Conservation (phyloP, 2,329 filamentous ascomycete species). For the Aspergillus sp. region DNA sequence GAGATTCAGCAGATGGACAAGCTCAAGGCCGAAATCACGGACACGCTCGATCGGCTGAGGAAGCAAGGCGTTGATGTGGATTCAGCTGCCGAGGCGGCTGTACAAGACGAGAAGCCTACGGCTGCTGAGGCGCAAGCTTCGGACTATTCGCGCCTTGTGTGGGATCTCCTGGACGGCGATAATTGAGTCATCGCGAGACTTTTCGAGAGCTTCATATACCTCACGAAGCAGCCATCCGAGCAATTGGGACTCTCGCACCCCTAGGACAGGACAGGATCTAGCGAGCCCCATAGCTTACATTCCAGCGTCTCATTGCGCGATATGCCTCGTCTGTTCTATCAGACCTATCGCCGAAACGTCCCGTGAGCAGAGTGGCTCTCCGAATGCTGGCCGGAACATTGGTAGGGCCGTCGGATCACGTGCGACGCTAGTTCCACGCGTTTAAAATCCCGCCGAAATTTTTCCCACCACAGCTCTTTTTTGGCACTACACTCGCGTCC, state of each 20-base stretch:
- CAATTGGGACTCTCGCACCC: too few species aligned
- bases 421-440: conserved; percentile 18
- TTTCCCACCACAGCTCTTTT: conserved; percentile 2
- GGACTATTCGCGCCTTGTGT: conserved; percentile 35
- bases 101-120: conserved; percentile 8
- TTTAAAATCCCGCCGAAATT: conserved; percentile 20
- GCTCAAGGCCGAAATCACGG: conserved; percentile 66
- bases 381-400: conserved; percentile 6
- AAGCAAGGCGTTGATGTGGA: conserved; percentile 27
- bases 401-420: conserved; percentile 20
- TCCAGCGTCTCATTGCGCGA: too few species aligned
- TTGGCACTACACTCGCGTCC: conserved; percentile 3
- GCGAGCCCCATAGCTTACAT: too few species aligned
- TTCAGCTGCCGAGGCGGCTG: conserved; percentile 1
- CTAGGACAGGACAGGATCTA: too few species aligned
- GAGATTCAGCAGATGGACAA: conserved; percentile 78
- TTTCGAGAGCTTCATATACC: background rate
- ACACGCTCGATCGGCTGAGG: conserved; percentile 35
- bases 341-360: too few species aligned
- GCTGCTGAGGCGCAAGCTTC: conserved; percentile 16
- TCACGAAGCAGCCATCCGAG: background rate
- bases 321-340: too few species aligned
- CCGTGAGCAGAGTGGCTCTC: background rate
- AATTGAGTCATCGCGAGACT: conserved; percentile 16
- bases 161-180: conserved; percentile 40